These are phyloP conservation scores for Lasiodiplodia theobromae DNA, from an alignment of 2,329 filamentous ascomycete genomes.

Conservation along the genomic window DNA sequence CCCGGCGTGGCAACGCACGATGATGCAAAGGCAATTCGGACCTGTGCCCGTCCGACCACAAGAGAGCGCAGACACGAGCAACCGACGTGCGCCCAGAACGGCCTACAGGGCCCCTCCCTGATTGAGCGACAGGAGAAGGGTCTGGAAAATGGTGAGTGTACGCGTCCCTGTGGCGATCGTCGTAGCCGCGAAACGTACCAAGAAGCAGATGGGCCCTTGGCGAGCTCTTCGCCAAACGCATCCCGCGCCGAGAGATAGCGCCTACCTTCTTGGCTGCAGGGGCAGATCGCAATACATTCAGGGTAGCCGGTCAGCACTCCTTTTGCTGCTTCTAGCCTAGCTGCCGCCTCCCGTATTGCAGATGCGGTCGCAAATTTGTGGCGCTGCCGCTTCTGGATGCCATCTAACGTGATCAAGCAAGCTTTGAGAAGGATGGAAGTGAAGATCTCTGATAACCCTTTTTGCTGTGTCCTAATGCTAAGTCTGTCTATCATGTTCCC, in stretches of 20 bases:
- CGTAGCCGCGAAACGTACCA: slow-evolving; percentile 15
- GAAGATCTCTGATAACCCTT: slow-evolving; percentile 13
- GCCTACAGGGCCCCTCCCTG: background rate
- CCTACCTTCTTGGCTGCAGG: background rate
- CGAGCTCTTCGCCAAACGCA: slow-evolving; percentile 20
- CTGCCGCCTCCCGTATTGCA: background rate
- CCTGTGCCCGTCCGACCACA: background rate
- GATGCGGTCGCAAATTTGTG: slow-evolving; percentile 7
- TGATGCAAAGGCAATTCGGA: background rate
- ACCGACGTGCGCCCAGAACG: background rate
- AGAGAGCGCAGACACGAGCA: background rate
- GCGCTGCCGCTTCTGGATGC: background rate
- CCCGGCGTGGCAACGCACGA: background rate
- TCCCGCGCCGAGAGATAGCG: slow-evolving; percentile 6
- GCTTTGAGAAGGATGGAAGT: background rate
- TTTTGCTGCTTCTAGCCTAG: background rate
- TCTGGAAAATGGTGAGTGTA: slow-evolving; percentile 6
- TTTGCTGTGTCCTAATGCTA: background rate
- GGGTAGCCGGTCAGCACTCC: background rate
- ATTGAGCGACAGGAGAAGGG: background rate
- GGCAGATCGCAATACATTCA: slow-evolving; percentile 11
- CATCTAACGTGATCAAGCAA: background rate
- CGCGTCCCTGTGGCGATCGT: slow-evolving; percentile 26
- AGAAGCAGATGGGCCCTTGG: slow-evolving; percentile 19
- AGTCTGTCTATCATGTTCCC: background rate